Percentiles rank a stretch among this genome's conserved stretches.
phyloP scores from a whole-genome alignment of 306 rosid genomes.

The Lotus japonicus region DNA sequence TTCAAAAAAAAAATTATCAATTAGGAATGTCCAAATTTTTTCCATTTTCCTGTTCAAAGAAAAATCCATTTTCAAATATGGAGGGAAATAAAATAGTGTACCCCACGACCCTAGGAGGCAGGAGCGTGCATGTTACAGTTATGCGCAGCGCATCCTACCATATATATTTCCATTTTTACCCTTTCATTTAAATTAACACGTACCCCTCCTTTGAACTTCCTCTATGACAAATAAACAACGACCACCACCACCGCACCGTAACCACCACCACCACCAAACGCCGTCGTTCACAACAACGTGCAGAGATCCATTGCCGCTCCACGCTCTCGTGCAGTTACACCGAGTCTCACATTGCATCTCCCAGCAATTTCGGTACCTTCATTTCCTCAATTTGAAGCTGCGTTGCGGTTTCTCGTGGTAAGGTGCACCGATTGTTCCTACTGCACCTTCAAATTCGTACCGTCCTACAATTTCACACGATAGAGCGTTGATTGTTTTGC shows the following conservation, averaged over 20 bases:
- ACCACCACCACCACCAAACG: constrained; percentile 20
- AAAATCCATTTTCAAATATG: too few relatives aligned
- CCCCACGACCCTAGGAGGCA: constrained; percentile 13
- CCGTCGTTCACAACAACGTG: constrained; percentile 18
- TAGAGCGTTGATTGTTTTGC: neutral
- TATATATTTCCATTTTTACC: neutral
- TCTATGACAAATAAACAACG: constrained; percentile 17
- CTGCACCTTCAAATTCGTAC: neutral
- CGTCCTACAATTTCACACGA: neutral
- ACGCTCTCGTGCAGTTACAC: neutral
- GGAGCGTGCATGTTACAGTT: constrained; percentile 22
- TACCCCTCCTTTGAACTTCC: constrained; percentile 21
- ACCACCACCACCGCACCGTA: constrained; percentile 25
- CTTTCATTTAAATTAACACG: constrained; percentile 6
- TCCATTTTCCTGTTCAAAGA: too few relatives aligned
- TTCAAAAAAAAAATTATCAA: too few relatives aligned
- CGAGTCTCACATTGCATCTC: constrained; percentile 19
- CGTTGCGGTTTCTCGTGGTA: constrained; percentile 11
- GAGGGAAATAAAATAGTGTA: constrained; percentile 16
- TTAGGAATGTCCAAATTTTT: too few relatives aligned
- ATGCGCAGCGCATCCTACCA: constrained; percentile 28
- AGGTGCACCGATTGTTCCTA: constrained; percentile 3
- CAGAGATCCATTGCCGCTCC: constrained; percentile 28
- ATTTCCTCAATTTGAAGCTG: constrained; percentile 19
- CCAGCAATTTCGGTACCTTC: constrained; percentile 4